Conservation (phyloP, 192 early-diverging fungal genomes). For the Backusella tarrabulga region DNA sequence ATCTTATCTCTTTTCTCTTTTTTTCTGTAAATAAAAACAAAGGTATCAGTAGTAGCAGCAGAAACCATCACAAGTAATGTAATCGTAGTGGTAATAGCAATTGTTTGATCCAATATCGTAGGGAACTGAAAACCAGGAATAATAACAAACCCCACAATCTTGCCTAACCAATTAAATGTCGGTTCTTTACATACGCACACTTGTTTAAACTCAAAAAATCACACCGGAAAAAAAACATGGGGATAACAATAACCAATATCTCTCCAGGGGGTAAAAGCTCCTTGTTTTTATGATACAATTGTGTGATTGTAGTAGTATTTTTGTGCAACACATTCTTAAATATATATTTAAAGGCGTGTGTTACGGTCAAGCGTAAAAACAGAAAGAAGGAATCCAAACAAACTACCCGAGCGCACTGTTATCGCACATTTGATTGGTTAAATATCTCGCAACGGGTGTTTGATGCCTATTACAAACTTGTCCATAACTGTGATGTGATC, state of each 20-base stretch:
- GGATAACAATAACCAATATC: background rate
- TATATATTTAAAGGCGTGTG: background rate
- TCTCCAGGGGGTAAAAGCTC: background rate
- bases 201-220: slow-evolving; percentile 1
- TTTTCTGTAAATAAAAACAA: no score
- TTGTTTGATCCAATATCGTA: background rate
- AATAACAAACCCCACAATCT: background rate
- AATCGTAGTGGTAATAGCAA: no score
- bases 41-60: no score
- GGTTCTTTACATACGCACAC: background rate
- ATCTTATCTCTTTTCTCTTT: no score
- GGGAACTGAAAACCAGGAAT: background rate
- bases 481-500: slow-evolving; percentile 4
- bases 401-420: background rate
- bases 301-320: background rate
- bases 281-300: background rate
- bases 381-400: background rate
- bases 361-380: background rate
- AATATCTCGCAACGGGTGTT: background rate
- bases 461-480: background rate
- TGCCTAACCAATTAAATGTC: background rate
- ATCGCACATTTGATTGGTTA: background rate
- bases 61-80: no score
- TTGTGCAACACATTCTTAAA: background rate
- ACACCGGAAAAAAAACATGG: background rate